Conservation (phyloP, 2,329 filamentous ascomycete genomes). For the Boeremia exigua region DNA sequence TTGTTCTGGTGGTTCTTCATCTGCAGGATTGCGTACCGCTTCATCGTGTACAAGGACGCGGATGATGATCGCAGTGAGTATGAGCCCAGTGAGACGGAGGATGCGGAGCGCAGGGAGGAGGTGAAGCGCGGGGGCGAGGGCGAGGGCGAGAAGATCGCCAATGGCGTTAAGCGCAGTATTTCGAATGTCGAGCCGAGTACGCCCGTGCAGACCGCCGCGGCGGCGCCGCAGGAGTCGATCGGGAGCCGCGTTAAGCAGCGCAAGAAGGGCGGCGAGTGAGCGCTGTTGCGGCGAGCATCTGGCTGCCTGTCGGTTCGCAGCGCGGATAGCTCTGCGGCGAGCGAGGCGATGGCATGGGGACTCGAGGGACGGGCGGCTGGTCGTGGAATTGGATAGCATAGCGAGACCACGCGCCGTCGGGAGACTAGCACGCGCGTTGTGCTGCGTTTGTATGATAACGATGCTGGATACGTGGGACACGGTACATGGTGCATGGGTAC, state of each 20-base stretch:
- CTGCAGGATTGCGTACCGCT: constrained; percentile 74
- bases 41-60: constrained; percentile 65
- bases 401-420: too few species aligned
- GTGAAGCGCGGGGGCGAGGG: constrained; percentile 1
- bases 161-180: neutral
- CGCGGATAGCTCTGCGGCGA: too few species aligned
- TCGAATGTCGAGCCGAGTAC: constrained; percentile 6
- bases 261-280: constrained; percentile 16
- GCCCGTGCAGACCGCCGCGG: too few species aligned
- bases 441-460: too few species aligned
- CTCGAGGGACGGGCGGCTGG: too few species aligned
- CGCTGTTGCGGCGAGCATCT: too few species aligned
- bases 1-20: constrained; percentile 84
- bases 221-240: constrained; percentile 15
- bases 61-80: constrained; percentile 77
- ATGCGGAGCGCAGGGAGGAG: constrained; percentile 32
- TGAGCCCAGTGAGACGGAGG: constrained; percentile 58
- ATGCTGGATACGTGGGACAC: too few species aligned
- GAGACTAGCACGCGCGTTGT: too few species aligned
- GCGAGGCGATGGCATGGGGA: too few species aligned
- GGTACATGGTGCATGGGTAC: too few species aligned
- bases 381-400: too few species aligned
- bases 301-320: too few species aligned
- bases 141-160: neutral
- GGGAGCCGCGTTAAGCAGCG: constrained; percentile 21